A percentile compares a stretch with the other conserved stretches of the same genome.
These are phyloP conservation scores for Crithidia brevicula DNA, from an alignment of 208 protist genomes.

Conservation along the genomic window DNA sequence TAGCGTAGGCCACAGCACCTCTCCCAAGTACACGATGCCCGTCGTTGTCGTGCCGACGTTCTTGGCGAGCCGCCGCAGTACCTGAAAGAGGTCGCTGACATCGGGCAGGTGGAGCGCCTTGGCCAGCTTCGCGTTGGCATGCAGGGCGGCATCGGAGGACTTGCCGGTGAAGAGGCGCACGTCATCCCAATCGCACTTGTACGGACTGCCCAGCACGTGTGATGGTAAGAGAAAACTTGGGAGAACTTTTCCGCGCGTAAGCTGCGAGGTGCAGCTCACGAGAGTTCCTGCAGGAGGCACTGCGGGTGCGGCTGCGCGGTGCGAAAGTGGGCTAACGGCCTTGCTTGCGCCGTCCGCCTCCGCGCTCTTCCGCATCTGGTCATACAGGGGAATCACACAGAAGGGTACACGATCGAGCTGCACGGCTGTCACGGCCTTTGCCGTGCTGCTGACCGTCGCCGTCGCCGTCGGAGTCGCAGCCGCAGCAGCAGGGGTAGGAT, in stretches of 20 bases:
- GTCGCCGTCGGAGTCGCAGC: not conserved
- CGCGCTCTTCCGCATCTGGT: not conserved
- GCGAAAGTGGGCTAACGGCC: not conserved
- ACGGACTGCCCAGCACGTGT: constrained; percentile 26
- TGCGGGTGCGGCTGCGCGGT: not conserved
- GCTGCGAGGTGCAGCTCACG: constrained; percentile 23
- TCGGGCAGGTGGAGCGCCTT: constrained; percentile 34
- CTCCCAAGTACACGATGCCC: constrained; percentile 14
- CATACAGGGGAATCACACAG: constrained; percentile 10
- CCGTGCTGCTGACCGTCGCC: not conserved
- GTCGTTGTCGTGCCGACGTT: constrained; percentile 20
- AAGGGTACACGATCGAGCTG: not conserved
- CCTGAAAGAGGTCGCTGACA: constrained; percentile 37
- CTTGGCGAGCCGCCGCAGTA: constrained; percentile 40
- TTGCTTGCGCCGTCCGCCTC: not conserved
- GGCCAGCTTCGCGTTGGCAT: constrained; percentile 46
- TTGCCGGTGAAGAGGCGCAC: constrained; percentile 28
- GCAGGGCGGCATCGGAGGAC: constrained; percentile 33
- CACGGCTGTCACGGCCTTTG: not conserved
- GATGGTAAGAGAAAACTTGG: constrained; percentile 34
- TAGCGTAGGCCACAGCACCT: constrained; percentile 27
- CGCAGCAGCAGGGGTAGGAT: not conserved
- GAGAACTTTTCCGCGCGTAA: constrained; percentile 24
- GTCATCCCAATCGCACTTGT: constrained; percentile 38
- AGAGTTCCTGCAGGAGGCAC: not conserved